phyloP scores from a whole-genome alignment of 768 basidiomycete genomes.

The Candolleomyces aberdarensis region DNA sequence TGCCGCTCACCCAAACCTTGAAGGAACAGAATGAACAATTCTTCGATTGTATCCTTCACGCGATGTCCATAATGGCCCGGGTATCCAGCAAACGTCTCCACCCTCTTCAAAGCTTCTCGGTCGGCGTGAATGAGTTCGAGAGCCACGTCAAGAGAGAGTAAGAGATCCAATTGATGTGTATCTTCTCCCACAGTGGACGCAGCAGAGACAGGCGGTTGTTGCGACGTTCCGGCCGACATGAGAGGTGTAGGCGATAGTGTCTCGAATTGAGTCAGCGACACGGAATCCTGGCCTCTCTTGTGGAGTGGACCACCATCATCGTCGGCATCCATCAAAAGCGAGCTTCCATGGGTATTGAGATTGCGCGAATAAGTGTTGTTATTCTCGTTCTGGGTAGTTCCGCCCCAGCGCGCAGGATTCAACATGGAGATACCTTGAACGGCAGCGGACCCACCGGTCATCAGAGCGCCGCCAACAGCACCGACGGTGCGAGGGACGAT shows the following conservation, averaged over 20 bases:
- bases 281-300: not conserved
- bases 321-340: constrained; percentile 49
- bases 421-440: constrained; percentile 86
- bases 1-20: constrained; percentile 77
- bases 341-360: constrained; percentile 37
- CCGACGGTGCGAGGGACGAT: constrained; percentile 82
- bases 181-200: constrained; percentile 7
- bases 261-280: constrained; percentile 10
- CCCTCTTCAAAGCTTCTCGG: constrained; percentile 87
- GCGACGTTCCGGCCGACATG: constrained; percentile 2
- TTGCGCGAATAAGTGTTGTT: constrained; percentile 31
- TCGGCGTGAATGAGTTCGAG: constrained; percentile 92
- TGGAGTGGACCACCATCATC: constrained; percentile 18
- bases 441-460: constrained; percentile 72
- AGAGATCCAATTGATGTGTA: constrained; percentile 63
- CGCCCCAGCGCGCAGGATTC: constrained; percentile 81
- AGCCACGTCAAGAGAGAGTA: constrained; percentile 89
- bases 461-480: constrained; percentile 43
- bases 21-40: constrained; percentile 84
- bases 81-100: constrained; percentile 86
- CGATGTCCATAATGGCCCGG: constrained; percentile 84
- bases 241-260: constrained; percentile 15
- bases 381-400: constrained; percentile 8
- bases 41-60: constrained; percentile 91
- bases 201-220: not conserved